Percentiles rank a stretch among this genome's conserved stretches.
Evolutionary conservation across 306 rosid genomes (phyloP).

Genomic region (Pterocarpus santalinus): DNA sequence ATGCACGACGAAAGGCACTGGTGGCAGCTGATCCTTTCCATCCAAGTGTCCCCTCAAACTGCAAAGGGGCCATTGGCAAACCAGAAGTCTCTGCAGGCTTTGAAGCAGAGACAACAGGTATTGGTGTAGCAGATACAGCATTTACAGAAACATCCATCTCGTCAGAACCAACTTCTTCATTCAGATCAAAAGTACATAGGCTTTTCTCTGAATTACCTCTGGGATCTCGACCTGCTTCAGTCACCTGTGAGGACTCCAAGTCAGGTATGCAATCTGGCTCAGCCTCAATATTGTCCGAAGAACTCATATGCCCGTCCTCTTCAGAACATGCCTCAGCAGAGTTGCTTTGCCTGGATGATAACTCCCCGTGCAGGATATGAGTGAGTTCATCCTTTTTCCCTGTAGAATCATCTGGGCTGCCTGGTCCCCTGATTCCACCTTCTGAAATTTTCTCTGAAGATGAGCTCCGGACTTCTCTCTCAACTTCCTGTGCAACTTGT

Average conservation of each 20-base stretch:
- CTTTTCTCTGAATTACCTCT: conserved; percentile 72
- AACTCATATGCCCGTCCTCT: conserved; percentile 48
- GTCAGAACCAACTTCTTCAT: conserved; percentile 76
- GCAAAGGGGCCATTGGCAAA: conserved; percentile 71
- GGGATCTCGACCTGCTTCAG: conserved; percentile 74
- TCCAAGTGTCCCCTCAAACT: conserved; percentile 89
- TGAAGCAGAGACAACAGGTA: conserved; percentile 79
- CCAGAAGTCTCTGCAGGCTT: conserved; percentile 68
- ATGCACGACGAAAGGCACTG: conserved; percentile 97
- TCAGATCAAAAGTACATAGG: conserved; percentile 80
- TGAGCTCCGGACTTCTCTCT: conserved; percentile 80
- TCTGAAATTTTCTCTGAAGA: conserved; percentile 77
- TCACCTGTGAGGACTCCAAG: conserved; percentile 70
- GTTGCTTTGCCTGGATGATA: conserved; percentile 60
- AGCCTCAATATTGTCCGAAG: conserved; percentile 31
- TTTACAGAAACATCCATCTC: conserved; percentile 67
- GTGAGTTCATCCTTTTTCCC: conserved; percentile 58
- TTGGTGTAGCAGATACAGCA: conserved; percentile 59
- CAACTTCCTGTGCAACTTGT: conserved; percentile 67
- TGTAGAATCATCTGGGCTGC: conserved; percentile 69
- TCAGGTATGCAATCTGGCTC: conserved; percentile 57
- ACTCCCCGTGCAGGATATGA: conserved; percentile 52
- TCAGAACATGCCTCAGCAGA: conserved; percentile 62
- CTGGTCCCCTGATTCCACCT: conserved; percentile 61
- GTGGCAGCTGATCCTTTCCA: conserved; percentile 96